Conservation (phyloP, 495 filamentous ascomycete species). For the Daldinia bambusicola region DNA sequence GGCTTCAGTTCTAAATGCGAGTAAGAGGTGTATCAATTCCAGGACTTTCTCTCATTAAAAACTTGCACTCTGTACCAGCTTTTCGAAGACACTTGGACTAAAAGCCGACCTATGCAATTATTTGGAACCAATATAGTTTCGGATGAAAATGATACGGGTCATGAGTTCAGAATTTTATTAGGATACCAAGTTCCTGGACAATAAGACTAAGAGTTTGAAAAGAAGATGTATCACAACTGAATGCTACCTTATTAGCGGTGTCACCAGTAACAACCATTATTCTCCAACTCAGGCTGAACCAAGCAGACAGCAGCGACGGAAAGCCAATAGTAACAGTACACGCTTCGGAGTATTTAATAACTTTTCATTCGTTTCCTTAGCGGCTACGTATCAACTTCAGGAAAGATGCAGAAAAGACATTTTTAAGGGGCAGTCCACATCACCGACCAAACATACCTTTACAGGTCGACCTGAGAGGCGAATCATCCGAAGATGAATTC, state of each 20-base stretch:
- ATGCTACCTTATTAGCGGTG: slow-evolving; percentile 1
- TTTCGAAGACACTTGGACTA: background rate
- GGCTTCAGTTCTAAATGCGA: too few relatives aligned
- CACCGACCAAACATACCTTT: background rate
- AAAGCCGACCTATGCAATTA: background rate
- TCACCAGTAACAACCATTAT: background rate
- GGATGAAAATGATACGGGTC: background rate
- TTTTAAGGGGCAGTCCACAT: background rate
- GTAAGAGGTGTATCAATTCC: too few relatives aligned
- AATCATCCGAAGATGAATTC: slow-evolving; percentile 8
- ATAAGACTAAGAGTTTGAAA: background rate
- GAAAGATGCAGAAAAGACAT: background rate
- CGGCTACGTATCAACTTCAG: background rate
- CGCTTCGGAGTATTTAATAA: slow-evolving; percentile 6
- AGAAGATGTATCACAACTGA: background rate
- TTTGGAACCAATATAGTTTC: background rate
- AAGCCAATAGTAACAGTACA: slow-evolving; percentile 13
- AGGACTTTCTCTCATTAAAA: too few relatives aligned
- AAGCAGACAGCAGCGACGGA: background rate
- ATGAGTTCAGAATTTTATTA: background rate
- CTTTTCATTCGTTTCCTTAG: slow-evolving; percentile 1
- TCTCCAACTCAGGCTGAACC: background rate
- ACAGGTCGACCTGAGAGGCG: background rate
- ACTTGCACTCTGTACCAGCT: too few relatives aligned
- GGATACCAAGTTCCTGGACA: background rate